Evolutionary conservation across 1,284 basidiomycete genomes (phyloP).

Genomic region (Thecaphora thlaspeos): DNA sequence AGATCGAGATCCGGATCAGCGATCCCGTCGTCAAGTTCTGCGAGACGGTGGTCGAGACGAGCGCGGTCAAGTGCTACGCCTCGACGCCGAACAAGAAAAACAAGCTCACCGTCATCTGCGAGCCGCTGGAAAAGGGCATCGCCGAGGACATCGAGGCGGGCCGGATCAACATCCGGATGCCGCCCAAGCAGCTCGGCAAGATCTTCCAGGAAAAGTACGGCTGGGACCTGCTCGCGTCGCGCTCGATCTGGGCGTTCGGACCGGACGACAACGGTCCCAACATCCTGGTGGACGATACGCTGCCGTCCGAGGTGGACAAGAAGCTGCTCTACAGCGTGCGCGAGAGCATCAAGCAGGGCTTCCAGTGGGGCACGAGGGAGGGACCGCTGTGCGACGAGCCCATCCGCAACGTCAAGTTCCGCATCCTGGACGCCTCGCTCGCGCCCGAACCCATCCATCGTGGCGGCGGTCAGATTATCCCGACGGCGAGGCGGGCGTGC

Average conservation of each 20-base stretch:
- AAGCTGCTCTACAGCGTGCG: conserved; percentile 83
- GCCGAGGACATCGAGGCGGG: conserved; percentile 55
- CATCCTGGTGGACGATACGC: conserved; percentile 88
- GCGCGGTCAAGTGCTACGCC: conserved; percentile 95
- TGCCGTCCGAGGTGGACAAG: conserved; percentile 95
- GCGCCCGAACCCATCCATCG: conserved; percentile 95
- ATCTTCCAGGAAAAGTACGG: conserved; percentile 70
- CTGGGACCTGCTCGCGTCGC: conserved; percentile 94
- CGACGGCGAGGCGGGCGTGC: conserved; percentile 92
- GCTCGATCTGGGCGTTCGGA: conserved; percentile 99
- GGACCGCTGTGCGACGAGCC: conserved; percentile 98
- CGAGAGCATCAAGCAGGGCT: conserved; percentile 96
- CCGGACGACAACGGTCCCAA: conserved; percentile 87
- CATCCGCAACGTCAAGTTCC: conserved; percentile 97
- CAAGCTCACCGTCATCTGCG: conserved; percentile 53
- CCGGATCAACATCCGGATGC: conserved; percentile 38
- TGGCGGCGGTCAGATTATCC: conserved; percentile 97
- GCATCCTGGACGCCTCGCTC: conserved; percentile 84
- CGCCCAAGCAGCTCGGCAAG: conserved; percentile 49
- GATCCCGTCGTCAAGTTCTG: conserved; percentile 98
- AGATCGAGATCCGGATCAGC: conserved; percentile 99
- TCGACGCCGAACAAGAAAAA: conserved; percentile 95
- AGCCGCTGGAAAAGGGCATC: conserved; percentile 55
- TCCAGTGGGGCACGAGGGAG: conserved; percentile 98
- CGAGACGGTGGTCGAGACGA: conserved; percentile 97